Percentiles rank a stretch among this genome's conserved stretches.
Evolutionary conservation across 1,284 basidiomycete species (phyloP).

Genomic region (Austroboletus rostrupii): DNA sequence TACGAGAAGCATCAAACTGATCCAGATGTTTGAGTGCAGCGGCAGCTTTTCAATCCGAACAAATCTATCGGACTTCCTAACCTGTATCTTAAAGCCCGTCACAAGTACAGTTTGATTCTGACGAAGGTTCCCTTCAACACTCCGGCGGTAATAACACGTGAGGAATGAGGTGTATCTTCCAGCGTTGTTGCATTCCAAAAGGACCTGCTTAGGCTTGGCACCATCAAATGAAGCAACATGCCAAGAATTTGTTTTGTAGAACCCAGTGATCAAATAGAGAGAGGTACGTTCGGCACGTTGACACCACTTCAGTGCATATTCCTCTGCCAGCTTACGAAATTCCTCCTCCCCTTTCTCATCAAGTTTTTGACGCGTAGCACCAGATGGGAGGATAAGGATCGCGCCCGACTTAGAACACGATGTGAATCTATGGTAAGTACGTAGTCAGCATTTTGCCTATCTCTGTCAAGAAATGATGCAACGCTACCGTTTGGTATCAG

Average conservation of each 20-base stretch:
- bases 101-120: not conserved
- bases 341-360: not conserved
- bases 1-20: not conserved
- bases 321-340: not conserved
- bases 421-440: not conserved
- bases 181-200: not conserved
- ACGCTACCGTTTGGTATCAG: not conserved
- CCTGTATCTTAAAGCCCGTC: not conserved
- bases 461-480: not conserved
- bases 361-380: not conserved
- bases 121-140: not conserved
- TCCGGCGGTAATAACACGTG: not conserved
- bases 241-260: not conserved
- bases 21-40: not conserved
- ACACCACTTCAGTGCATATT: constrained; percentile 4
- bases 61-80: not conserved
- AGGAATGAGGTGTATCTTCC: not conserved
- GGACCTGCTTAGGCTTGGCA: not conserved
- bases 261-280: constrained; percentile 7
- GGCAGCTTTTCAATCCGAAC: not conserved
- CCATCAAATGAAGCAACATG: constrained; percentile 1
- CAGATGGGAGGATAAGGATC: constrained; percentile 6
- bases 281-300: not conserved
- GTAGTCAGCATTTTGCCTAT: not conserved
- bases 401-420: not conserved